A percentile compares a stretch with the other conserved stretches of the same genome.
Conservation (phyloP, 257 asterid genomes). For the Fraxinus cuspidata region DNA sequence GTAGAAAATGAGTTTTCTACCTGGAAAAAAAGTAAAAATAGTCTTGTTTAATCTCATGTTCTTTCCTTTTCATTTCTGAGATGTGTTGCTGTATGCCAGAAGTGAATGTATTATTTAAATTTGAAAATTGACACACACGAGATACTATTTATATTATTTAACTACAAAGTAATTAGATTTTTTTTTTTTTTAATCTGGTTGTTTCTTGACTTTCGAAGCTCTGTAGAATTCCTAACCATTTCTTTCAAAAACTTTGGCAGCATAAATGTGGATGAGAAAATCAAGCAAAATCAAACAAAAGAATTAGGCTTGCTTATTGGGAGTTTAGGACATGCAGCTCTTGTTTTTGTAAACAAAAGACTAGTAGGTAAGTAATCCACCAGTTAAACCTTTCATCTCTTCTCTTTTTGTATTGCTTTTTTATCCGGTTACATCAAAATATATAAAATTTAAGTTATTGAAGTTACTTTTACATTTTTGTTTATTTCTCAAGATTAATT, state of each 20-base stretch:
- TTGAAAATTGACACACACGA: background rate
- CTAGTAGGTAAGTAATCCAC: conserved; percentile 44
- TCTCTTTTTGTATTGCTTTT: background rate
- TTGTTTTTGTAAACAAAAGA: conserved; percentile 66
- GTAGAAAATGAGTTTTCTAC: background rate
- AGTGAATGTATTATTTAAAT: background rate
- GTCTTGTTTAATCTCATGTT: background rate
- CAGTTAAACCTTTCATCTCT: background rate
- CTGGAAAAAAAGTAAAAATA: conserved; percentile 4
- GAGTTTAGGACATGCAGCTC: conserved; percentile 86
- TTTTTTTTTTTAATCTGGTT: background rate
- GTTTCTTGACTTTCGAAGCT: background rate
- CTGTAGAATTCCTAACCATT: background rate
- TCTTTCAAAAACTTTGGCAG: conserved; percentile 35
- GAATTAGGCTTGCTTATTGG: conserved; percentile 45
- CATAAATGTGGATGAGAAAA: conserved; percentile 42
- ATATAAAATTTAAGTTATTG: background rate
- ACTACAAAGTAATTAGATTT: background rate
- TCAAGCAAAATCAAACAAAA: conserved; percentile 32
- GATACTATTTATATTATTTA: background rate
- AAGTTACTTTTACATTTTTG: conserved; percentile 1
- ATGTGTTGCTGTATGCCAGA: background rate
- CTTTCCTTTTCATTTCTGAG: background rate
- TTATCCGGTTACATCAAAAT: background rate
- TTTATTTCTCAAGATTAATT: background rate